Percentiles rank a stretch among this genome's conserved stretches.
Evolutionary conservation across 192 early-diverging fungal genomes (phyloP).

Genomic region (Linnemannia exigua): DNA sequence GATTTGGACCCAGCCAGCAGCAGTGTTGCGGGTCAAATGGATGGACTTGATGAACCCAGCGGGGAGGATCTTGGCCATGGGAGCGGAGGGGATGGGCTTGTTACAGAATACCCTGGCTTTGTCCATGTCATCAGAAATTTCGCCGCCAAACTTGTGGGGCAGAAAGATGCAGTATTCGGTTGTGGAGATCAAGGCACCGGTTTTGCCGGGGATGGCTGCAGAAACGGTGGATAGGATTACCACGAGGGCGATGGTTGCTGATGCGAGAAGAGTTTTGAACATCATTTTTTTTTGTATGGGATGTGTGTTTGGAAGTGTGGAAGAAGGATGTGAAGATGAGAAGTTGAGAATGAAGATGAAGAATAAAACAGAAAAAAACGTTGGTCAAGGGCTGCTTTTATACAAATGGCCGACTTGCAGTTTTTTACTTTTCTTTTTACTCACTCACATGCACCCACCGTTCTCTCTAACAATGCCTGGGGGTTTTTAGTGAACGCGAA

Average conservation of each 20-base stretch:
- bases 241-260: neutral
- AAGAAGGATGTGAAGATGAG: neutral
- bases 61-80: slow-evolving; percentile 43
- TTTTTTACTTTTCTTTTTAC: neutral
- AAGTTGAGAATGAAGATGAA: neutral
- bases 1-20: slow-evolving; percentile 63
- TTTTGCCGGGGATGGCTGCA: slow-evolving; percentile 9
- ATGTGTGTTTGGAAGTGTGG: neutral
- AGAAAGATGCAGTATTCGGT: slow-evolving; percentile 34
- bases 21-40: slow-evolving; percentile 46
- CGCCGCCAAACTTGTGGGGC: slow-evolving; percentile 14
- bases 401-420: neutral
- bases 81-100: slow-evolving; percentile 37
- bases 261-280: slow-evolving; percentile 1
- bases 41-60: slow-evolving; percentile 50
- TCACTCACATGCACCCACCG: neutral
- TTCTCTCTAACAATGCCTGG: neutral
- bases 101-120: slow-evolving; percentile 28
- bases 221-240: neutral
- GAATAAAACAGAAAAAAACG: neutral
- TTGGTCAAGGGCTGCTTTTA: neutral
- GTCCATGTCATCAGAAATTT: slow-evolving; percentile 20
- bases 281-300: neutral
- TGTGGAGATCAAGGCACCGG: slow-evolving; percentile 14
- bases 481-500: neutral